Evolutionary conservation across 345 rosid species (phyloP).

Genomic region (Brassica incana): DNA sequence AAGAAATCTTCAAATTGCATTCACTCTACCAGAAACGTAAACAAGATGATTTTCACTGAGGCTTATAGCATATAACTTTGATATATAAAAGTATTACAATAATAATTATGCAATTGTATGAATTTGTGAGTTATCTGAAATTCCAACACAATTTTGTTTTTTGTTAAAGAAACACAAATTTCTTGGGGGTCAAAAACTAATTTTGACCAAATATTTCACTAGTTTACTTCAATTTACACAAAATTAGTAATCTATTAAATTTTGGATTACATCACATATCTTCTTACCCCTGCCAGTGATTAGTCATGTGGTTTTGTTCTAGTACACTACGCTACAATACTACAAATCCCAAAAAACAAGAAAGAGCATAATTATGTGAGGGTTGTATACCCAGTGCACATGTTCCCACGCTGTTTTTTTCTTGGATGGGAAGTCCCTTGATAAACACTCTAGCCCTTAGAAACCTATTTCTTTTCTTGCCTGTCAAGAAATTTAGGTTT

Average conservation of each 20-base stretch:
- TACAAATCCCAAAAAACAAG: not conserved
- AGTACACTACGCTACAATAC: not conserved
- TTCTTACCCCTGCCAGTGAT: not conserved
- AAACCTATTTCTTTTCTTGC: not conserved
- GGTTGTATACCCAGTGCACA: not conserved
- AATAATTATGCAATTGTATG: too few relatives aligned
- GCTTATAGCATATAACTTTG: not conserved
- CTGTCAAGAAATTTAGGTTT: not conserved
- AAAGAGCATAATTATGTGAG: not conserved
- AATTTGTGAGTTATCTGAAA: not conserved
- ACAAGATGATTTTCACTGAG: too few relatives aligned
- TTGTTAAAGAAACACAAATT: too few relatives aligned
- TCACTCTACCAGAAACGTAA: slow-evolving; percentile 20
- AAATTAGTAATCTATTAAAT: not conserved
- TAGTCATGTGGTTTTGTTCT: slow-evolving; percentile 3
- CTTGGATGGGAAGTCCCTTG: slow-evolving; percentile 19
- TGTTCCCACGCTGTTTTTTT: slow-evolving; percentile 15
- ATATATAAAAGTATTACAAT: too few relatives aligned
- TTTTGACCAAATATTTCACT: not conserved
- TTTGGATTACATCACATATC: not conserved
- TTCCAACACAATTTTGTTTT: too few relatives aligned
- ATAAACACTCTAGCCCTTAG: not conserved
- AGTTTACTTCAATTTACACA: not conserved
- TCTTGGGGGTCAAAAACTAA: not conserved
- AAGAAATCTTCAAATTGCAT: not conserved